Evolutionary conservation across 2,329 filamentous ascomycete species (phyloP), one percentile per base, ranked within the genome.

Genomic region (Trichocomaceae sp.): DNA sequence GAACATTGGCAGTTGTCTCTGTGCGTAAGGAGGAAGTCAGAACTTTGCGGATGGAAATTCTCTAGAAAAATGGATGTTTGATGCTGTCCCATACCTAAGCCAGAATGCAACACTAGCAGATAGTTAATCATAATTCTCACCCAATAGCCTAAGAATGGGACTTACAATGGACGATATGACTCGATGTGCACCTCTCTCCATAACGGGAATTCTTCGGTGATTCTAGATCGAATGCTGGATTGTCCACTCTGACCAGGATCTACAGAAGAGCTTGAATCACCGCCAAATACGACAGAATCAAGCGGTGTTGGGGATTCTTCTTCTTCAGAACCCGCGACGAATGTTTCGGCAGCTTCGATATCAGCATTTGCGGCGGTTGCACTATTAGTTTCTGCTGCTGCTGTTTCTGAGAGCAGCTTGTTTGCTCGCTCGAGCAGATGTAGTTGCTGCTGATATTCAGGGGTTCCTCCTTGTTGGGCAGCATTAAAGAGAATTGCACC

Each of bases 1-100:
- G 69, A 62, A 65, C 87, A 91, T 56, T 83, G 84, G 64, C 87
- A 91, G 63, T 88, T 86, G 62, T 90, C 87, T 59, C 86, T 85
- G 22, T 23, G 42, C 31, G 31, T 8, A 9, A 52, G 19, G 26
- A 44, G 13, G 17, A n/a, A 12, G 33, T 53, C 17, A 53, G 51
- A 47, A 20, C 13, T 52, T 19, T 47, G 37, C 42, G 56, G 31
- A 13, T 17, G 15, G 23, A 19, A 42, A 19, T n/a, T 13, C n/a
- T 12, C 7, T 17, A 8, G 7, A 17, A 9, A 22, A 42, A 22
- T 29, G 19, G 9, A 42, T 20, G 13, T 12, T 5, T 22, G 19
- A 20, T 42, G 19, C 10, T 31, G 8, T 22, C 22, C 41, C 46
- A 20, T 31, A 58, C 54, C 55, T 58, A 6, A 57, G 42, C 57